A percentile compares a stretch with the other conserved stretches of the same genome.
phyloP scores from a whole-genome alignment of 768 basidiomycete species.

The Collybia sordida region DNA sequence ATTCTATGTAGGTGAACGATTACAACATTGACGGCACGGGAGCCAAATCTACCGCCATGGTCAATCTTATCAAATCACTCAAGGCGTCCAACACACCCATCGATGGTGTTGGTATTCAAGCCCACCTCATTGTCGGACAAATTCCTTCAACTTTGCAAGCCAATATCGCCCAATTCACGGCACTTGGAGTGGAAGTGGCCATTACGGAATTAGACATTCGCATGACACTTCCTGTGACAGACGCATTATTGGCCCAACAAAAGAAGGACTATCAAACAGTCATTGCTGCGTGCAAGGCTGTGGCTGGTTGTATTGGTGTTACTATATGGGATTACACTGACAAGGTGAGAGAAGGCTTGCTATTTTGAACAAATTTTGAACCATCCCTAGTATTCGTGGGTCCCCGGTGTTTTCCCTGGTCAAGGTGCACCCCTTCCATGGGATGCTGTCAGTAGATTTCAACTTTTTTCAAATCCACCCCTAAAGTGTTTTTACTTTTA shows the following conservation, averaged over 20 bases:
- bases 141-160: constrained; percentile 47
- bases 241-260: constrained; percentile 51
- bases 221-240: constrained; percentile 52
- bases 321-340: constrained; percentile 48
- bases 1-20: constrained; percentile 36
- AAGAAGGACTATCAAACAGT: constrained; percentile 56
- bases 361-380: background rate
- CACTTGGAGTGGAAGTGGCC: constrained; percentile 64
- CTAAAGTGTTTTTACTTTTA: background rate
- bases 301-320: constrained; percentile 40
- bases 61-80: constrained; percentile 50
- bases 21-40: constrained; percentile 44
- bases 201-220: constrained; percentile 71
- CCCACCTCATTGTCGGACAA: constrained; percentile 59
- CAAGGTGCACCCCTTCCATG: constrained; percentile 39
- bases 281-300: constrained; percentile 49
- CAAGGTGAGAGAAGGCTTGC: constrained; percentile 20
- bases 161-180: constrained; percentile 52
- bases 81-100: constrained; percentile 48
- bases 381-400: constrained; percentile 33
- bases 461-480: background rate
- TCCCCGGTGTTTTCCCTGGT: constrained; percentile 36
- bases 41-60: constrained; percentile 55
- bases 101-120: constrained; percentile 62
- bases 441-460: constrained; percentile 26